Percentiles rank a stretch among this genome's conserved stretches.
These are phyloP conservation scores for Datura wrightii DNA, from an alignment of 257 asterid genomes.

Conservation along the genomic window DNA sequence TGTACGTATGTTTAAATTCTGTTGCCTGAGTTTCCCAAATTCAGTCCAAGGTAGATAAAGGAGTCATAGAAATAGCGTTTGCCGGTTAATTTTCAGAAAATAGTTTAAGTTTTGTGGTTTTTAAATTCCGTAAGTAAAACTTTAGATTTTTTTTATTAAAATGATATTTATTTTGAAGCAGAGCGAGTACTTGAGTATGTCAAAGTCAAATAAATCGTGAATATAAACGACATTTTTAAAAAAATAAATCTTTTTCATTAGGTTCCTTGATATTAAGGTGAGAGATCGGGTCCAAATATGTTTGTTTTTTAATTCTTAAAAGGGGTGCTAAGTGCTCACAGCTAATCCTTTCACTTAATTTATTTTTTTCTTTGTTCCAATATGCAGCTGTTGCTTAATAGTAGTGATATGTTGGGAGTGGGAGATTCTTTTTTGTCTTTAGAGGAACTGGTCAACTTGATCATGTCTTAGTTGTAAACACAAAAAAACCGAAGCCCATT, in stretches of 20 bases:
- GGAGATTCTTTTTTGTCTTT: conserved; percentile 1
- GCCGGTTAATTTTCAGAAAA: no score
- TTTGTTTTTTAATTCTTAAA: neutral
- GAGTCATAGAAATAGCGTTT: no score
- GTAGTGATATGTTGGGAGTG: neutral
- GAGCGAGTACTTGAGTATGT: no score
- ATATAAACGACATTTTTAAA: no score
- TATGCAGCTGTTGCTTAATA: conserved; percentile 17
- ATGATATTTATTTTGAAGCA: no score
- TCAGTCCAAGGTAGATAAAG: no score
- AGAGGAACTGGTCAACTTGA: conserved; percentile 20
- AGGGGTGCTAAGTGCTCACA: neutral
- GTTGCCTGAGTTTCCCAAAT: neutral
- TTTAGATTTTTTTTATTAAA: no score
- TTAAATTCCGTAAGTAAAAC: no score
- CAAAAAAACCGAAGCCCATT: neutral
- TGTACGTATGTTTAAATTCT: neutral
- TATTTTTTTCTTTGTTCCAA: neutral
- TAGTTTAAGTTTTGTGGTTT: no score
- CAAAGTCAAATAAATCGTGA: no score
- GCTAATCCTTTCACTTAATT: neutral
- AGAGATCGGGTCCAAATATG: neutral
- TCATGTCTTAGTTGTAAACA: conserved; percentile 26
- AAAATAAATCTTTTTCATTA: no score
- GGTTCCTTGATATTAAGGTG: no score